Evolutionary conservation across 495 filamentous ascomycete species (phyloP).

Genomic region (Penicillium manginii): DNA sequence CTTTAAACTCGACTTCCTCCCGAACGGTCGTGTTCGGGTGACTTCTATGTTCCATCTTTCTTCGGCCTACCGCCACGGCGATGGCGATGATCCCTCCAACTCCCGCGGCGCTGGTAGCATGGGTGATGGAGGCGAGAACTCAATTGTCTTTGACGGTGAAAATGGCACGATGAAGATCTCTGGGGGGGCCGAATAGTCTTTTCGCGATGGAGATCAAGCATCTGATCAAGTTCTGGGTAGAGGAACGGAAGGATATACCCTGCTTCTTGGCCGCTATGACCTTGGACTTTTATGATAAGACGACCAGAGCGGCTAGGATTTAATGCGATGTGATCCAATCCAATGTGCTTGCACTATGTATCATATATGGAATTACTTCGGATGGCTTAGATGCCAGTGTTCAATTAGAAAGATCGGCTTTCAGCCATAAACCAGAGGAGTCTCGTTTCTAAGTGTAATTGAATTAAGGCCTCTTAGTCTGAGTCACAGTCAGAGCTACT

Average conservation of each 20-base stretch:
- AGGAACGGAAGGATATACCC: slow-evolving; percentile 86
- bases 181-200: slow-evolving; percentile 77
- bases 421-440: no score
- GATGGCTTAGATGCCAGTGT: no score
- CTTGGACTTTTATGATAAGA: slow-evolving; percentile 89
- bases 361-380: no score
- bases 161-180: slow-evolving; percentile 96
- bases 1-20: slow-evolving; percentile 91
- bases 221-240: slow-evolving; percentile 90
- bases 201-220: slow-evolving; percentile 85
- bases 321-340: slow-evolving; percentile 18
- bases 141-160: slow-evolving; percentile 96
- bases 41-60: slow-evolving; percentile 77
- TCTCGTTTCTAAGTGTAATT: no score
- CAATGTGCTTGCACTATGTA: no score
- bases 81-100: slow-evolving; percentile 49
- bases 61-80: slow-evolving; percentile 56
- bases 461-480: no score
- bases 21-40: slow-evolving; percentile 87
- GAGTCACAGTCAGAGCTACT: no score
- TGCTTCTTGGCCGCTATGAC: slow-evolving; percentile 89
- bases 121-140: slow-evolving; percentile 68
- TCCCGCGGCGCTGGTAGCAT: slow-evolving; percentile 55
- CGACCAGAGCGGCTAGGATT: slow-evolving; percentile 56
- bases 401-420: no score